Evolutionary conservation across 805 yeast genomes (phyloP).

Genomic region (Myxozyma sirexii): DNA sequence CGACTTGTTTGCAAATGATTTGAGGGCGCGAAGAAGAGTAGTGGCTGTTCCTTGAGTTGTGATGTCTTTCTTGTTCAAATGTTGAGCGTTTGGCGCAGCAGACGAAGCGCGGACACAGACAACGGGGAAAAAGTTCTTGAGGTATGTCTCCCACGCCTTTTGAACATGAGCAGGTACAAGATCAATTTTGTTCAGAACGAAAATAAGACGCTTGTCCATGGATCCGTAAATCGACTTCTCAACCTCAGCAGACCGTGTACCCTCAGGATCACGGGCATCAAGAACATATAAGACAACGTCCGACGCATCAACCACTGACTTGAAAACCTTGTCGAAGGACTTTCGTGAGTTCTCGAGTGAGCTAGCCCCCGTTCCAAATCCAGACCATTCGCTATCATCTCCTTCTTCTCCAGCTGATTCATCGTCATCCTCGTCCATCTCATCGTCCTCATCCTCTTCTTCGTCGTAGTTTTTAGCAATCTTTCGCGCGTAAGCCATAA

Average conservation of each 20-base stretch:
- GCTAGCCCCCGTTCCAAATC: slow-evolving; percentile 24
- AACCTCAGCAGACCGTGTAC: slow-evolving; percentile 86
- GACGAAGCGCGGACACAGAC: slow-evolving; percentile 73
- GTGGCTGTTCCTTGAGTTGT: slow-evolving; percentile 72
- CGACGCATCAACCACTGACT: slow-evolving; percentile 86
- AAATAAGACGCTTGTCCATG: slow-evolving; percentile 73
- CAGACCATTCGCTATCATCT: slow-evolving; percentile 45
- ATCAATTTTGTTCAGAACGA: slow-evolving; percentile 89
- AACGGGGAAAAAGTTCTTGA: slow-evolving; percentile 85
- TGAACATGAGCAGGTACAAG: slow-evolving; percentile 83
- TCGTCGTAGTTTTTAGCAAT: slow-evolving; percentile 77
- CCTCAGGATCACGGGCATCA: slow-evolving; percentile 97
- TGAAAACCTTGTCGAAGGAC: slow-evolving; percentile 92
- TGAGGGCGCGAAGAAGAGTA: slow-evolving; percentile 75
- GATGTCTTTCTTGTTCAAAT: slow-evolving; percentile 70
- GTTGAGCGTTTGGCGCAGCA: slow-evolving; percentile 66
- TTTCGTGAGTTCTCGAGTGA: slow-evolving; percentile 52
- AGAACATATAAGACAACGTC: slow-evolving; percentile 91
- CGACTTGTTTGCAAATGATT: slow-evolving; percentile 79
- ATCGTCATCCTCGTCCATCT: slow-evolving; percentile 42
- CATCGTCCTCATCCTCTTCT: slow-evolving; percentile 43
- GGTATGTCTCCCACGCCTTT: slow-evolving; percentile 78
- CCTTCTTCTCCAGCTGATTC: slow-evolving; percentile 48
- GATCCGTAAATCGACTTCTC: slow-evolving; percentile 81
- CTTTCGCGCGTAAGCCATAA: slow-evolving; percentile 83